phyloP scores from a whole-genome alignment of 768 basidiomycete genomes.

The Amanita inopinata region DNA sequence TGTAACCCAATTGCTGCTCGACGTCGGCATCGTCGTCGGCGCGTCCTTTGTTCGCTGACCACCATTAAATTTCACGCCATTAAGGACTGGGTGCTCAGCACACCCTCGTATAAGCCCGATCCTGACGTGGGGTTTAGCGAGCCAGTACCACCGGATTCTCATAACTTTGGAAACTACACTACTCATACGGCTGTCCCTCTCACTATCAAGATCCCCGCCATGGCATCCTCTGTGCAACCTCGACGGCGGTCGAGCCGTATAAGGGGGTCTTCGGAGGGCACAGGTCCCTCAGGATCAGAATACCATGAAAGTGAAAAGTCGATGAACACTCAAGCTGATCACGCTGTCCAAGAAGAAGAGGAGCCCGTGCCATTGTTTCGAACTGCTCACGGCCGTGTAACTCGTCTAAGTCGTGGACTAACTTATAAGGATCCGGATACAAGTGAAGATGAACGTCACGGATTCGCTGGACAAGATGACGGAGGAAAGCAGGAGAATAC shows the following conservation, averaged over 20 bases:
- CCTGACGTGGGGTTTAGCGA: conserved; percentile 2
- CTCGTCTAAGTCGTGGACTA: conserved; percentile 26
- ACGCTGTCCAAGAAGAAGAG: conserved; percentile 18
- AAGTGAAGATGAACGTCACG: conserved; percentile 17
- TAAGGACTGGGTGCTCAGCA: conserved; percentile 7
- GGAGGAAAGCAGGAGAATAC: conserved; percentile 9
- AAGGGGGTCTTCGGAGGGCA: conserved; percentile 22
- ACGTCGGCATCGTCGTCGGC: conserved; percentile 4
- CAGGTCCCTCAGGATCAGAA: conserved; percentile 35
- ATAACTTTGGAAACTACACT: conserved; percentile 1
- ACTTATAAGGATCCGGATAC: conserved; percentile 25
- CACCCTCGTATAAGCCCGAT: conserved; percentile 7
- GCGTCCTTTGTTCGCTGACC: not conserved
- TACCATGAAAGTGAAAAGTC: conserved; percentile 41
- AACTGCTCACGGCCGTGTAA: conserved; percentile 29
- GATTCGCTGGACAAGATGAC: conserved; percentile 8
- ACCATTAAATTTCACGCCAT: conserved; percentile 5
- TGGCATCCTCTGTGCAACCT: conserved; percentile 18
- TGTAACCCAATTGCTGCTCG: conserved; percentile 2
- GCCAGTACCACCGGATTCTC: not conserved
- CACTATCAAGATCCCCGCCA: conserved; percentile 21
- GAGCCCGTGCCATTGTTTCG: conserved; percentile 20
- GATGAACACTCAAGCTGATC: conserved; percentile 21
- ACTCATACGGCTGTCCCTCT: conserved; percentile 9
- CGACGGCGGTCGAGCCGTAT: conserved; percentile 24